Percentiles rank a stretch among this genome's conserved stretches.
These are phyloP conservation scores for Camellia lanceoleosa DNA, from an alignment of 148 eudicot species.

Conservation along the genomic window DNA sequence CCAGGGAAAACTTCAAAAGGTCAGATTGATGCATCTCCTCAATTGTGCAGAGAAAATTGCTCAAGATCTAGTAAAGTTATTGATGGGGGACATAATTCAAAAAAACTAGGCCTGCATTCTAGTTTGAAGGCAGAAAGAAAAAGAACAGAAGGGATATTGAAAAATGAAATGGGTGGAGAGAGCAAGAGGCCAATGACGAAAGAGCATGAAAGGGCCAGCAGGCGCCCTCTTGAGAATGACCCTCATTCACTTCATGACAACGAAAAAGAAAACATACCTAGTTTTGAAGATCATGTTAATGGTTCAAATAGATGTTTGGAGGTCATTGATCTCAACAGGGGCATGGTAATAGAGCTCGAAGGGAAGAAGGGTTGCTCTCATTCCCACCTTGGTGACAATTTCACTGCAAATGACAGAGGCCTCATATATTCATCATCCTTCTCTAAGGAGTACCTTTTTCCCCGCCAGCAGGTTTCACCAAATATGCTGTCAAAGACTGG, in stretches of 20 bases:
- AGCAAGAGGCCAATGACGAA: conserved; percentile 1
- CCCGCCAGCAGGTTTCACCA: no score
- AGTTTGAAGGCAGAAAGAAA: conserved; percentile 12
- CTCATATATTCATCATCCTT: no score
- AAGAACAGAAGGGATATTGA: conserved; percentile 1
- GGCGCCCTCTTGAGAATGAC: neutral
- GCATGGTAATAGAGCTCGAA: neutral
- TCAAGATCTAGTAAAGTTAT: conserved; percentile 14
- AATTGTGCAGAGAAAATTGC: conserved; percentile 9
- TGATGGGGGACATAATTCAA: conserved; percentile 5
- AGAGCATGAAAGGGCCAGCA: neutral
- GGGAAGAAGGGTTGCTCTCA: conserved; percentile 7
- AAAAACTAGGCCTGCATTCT: conserved; percentile 4
- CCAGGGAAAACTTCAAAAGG: conserved; percentile 5
- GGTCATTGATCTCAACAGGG: conserved; percentile 24
- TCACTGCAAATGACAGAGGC: neutral
- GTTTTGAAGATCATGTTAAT: conserved; percentile 24
- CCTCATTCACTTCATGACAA: neutral
- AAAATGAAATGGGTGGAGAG: conserved; percentile 17
- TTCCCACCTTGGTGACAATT: neutral
- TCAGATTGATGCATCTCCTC: neutral
- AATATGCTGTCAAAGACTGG: no score
- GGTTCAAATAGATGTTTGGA: conserved; percentile 23
- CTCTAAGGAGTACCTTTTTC: no score
- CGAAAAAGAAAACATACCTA: conserved; percentile 6